Base-by-base conservation (phyloP, 768 basidiomycete genomes). In the button mushroom (Agaricus bisporus) region DNA sequence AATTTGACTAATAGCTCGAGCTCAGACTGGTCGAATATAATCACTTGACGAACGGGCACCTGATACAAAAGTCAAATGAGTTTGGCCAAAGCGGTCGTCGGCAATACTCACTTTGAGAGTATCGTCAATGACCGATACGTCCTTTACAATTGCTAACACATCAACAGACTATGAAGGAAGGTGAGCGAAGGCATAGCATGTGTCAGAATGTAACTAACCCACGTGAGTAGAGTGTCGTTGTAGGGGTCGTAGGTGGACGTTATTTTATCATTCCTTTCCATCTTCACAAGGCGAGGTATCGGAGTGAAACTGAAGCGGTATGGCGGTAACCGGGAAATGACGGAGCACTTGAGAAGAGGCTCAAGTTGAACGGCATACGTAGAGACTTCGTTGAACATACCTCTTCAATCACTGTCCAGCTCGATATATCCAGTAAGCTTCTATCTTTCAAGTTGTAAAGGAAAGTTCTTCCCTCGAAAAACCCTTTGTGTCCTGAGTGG, bases 371-470 rank as follows among this genome's bases (percentile, higher is more conserved):
- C 41, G 20, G 20, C 14, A 17, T 20, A 32, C 32, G 32, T 22
- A n/a, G 28, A 29, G 12, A 28, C 25, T 42, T 20, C 12, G 58
- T 17, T 5, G 41, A 12, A 60, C 76, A 36, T 53, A 91, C 90
- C 75, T 93, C 90, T 64, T 91, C 87, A 17, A 98, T 74, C 57
- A 88, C 86, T 0, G 93, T 93, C 52, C 80, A 76, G 56, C 79
- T 81, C 49, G 28, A 35, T 6, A 51, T 5, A 59, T 92, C 91
- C n/a, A 99, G 75, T 51, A 81, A 65, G 98, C 94, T 62, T 97
- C 98, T 93, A 64, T 94, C 95, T 57, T 77, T 71, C 46, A 95
- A 69, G 63, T 90, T 92, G 36, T 80, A 88, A 68, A 95, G 98
- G 68, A 95, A 94, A 71, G 93, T 5, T 32, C 17, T 5, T 7